Evolutionary conservation across 2,329 filamentous ascomycete species (phyloP), one percentile per base, ranked within the genome.

Genomic region (Aureobasidium namibiae): DNA sequence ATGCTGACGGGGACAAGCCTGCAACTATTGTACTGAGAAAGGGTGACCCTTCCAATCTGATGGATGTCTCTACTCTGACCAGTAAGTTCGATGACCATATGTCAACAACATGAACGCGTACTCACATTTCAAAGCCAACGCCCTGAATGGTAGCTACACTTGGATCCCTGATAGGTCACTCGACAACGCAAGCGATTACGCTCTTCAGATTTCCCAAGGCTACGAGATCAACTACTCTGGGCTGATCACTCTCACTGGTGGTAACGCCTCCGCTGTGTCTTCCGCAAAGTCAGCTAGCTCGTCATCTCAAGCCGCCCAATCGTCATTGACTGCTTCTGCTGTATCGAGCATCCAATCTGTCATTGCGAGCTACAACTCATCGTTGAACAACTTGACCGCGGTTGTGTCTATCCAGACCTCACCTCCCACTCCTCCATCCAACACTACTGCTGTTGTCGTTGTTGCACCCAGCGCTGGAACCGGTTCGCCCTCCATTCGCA

Each of bases 201-300:
- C 83, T 58, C 77, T 86, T 60, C 71, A 83, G 69, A 83, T 86
- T 71, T 68, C 66, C 14, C 82, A 84, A 67, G 78, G 74, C 61
- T 71, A 70, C 48, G 63, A 73, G 50, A 66, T 74, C 68, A 86
- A 86, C 74, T 85, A 83, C 73, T 80, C 77, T 46, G 79, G 76
- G 45, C 76, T 75, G 31, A 75, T 85, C 68, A 66, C 67, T 33
- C 67, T 82, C 46, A 69, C 71, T 36, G 75, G 75, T 41, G 72
- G 70, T 41, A 64, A 67, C 59, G 64, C 64, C 56, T 42, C 61
- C 11, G 54, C 65, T 39, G 64, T 69, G 33, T 60, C 61, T 38
- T 67, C 61, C 29, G 61, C 63, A 24, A 31, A 56, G 63, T 67
- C 60, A 52, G 63, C 60, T 31, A 57, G 21, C 31, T 57, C 54